phyloP scores from a whole-genome alignment of 306 rosid genomes.

The Abrus pulchellus region DNA sequence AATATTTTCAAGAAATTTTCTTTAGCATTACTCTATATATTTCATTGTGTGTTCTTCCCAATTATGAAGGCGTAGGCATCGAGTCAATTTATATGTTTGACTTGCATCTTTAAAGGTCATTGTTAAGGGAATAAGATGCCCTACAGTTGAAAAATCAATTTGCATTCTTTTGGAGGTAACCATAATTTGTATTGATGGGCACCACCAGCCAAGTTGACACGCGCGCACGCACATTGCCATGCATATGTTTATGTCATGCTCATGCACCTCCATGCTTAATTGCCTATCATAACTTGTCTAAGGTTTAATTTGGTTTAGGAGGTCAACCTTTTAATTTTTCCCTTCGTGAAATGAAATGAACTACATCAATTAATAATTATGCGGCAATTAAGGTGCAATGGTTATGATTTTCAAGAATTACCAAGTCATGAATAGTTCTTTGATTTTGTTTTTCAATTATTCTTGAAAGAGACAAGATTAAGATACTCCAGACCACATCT shows the following conservation, averaged over 20 bases:
- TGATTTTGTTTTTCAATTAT: neutral
- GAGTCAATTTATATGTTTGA: neutral
- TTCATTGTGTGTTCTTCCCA: neutral
- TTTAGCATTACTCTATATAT: neutral
- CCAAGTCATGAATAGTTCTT: neutral
- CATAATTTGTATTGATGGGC: conserved; percentile 1
- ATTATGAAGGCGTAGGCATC: conserved; percentile 8
- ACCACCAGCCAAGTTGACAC: neutral
- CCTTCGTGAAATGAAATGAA: neutral
- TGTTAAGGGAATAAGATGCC: neutral
- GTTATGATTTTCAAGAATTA: neutral
- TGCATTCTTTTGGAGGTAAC: conserved; percentile 6
- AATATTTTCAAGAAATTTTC: neutral
- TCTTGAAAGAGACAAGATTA: conserved; percentile 2
- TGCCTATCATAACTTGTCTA: neutral
- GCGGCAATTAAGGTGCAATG: neutral
- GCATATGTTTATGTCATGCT: conserved; percentile 22
- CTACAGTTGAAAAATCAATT: neutral
- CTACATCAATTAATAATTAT: neutral
- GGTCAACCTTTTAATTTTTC: neutral
- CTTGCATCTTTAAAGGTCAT: neutral
- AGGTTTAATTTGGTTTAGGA: neutral
- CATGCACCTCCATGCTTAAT: neutral
- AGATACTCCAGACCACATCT: neutral
- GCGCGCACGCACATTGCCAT: neutral